phyloP scores from a whole-genome alignment of 129 eudicot species.

The Flaveria ramosissima region DNA sequence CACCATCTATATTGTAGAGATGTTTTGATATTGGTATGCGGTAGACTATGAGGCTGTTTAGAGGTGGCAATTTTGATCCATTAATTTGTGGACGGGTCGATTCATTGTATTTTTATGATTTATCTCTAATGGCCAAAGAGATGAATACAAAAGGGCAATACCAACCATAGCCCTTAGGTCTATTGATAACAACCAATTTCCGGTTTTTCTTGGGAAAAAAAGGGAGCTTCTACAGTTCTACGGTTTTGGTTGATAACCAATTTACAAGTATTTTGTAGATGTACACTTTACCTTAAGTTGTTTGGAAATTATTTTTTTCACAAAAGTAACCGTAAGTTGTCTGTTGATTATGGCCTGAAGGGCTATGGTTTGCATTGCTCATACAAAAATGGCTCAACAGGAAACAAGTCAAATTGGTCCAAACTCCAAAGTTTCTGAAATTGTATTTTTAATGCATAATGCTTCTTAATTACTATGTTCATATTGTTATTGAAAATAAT shows the following conservation, averaged over 20 bases:
- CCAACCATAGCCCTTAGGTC: not conserved
- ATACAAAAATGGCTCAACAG: not conserved
- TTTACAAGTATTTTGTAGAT: not conserved
- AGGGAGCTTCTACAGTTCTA: not conserved
- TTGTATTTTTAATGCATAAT: not conserved
- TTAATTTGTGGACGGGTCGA: not conserved
- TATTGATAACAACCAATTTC: not conserved
- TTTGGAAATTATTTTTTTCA: not conserved
- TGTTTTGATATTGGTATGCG: not conserved
- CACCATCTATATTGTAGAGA: not conserved
- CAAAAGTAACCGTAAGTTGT: not conserved
- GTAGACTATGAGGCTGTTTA: conserved; percentile 6
- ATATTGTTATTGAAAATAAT: not conserved
- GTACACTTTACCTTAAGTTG: not conserved
- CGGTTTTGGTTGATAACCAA: not conserved
- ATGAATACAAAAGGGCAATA: not conserved
- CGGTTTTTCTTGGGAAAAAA: not conserved
- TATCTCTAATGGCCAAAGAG: not conserved
- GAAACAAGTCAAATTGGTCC: not conserved
- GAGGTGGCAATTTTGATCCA: not conserved
- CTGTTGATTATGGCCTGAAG: not conserved
- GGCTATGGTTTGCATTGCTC: not conserved
- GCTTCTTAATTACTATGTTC: not conserved
- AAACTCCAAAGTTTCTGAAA: not conserved
- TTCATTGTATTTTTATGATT: not conserved